Percentiles rank a stretch among this genome's conserved stretches.
Evolutionary conservation across 176 grass and related monocot species (phyloP).

Genomic region (Miscanthus lutarioriparius): DNA sequence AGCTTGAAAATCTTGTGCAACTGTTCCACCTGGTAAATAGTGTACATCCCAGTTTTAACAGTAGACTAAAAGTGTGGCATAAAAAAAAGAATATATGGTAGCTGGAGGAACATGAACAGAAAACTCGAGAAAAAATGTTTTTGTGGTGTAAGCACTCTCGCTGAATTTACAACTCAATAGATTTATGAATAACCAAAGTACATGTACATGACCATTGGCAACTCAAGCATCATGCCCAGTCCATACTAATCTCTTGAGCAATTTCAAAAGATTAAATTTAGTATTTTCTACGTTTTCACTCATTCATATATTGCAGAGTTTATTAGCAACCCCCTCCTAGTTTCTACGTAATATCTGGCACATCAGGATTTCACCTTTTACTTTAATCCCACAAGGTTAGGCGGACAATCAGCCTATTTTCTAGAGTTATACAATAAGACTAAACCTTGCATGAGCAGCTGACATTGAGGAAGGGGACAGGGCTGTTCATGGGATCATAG

Average conservation of each 20-base stretch:
- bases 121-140: background rate
- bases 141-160: background rate
- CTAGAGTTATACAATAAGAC: background rate
- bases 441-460: background rate
- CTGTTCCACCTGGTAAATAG: constrained; percentile 58
- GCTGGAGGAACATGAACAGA: background rate
- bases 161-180: background rate
- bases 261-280: constrained; percentile 10
- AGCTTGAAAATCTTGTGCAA: constrained; percentile 75
- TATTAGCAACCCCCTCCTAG: background rate
- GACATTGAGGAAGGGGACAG: background rate
- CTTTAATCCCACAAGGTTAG: background rate
- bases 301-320: background rate
- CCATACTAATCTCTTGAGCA: background rate
- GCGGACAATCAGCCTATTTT: background rate
- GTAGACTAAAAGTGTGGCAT: constrained; percentile 1
- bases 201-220: background rate
- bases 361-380: background rate
- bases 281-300: background rate
- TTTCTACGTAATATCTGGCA: background rate
- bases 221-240: background rate
- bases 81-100: constrained; percentile 5
- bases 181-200: constrained; percentile 1
- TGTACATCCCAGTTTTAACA: constrained; percentile 21
- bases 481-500: too few species aligned